Conservation (phyloP, 768 basidiomycete species). For the Strobilomyces dryophilus region DNA sequence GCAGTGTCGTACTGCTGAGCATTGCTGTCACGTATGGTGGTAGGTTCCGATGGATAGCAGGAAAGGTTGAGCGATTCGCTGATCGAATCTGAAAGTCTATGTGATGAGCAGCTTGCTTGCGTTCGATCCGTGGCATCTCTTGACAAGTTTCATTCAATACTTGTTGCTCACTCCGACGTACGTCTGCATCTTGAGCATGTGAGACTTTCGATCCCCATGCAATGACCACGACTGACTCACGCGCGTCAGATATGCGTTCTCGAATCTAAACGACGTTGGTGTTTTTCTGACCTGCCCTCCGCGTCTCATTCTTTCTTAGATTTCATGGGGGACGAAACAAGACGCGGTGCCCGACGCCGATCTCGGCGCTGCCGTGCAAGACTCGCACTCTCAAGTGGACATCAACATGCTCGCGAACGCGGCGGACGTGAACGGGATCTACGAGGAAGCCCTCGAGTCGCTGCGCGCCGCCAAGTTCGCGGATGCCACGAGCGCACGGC, state of each 20-base stretch:
- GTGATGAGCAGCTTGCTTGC: slow-evolving; percentile 74
- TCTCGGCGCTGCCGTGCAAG: slow-evolving; percentile 79
- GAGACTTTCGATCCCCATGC: neutral
- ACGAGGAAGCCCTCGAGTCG: slow-evolving; percentile 79
- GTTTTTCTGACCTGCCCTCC: slow-evolving; percentile 6
- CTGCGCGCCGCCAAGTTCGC: slow-evolving; percentile 52
- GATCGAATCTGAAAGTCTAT: slow-evolving; percentile 48
- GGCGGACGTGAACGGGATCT: slow-evolving; percentile 78
- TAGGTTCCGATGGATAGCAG: slow-evolving; percentile 29
- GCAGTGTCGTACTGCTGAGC: slow-evolving; percentile 77
- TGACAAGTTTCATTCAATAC: slow-evolving; percentile 89
- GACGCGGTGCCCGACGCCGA: slow-evolving; percentile 69
- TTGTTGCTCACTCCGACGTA: slow-evolving; percentile 81
- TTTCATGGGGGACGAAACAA: slow-evolving; percentile 97
- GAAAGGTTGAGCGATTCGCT: neutral
- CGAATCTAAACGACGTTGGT: slow-evolving; percentile 76
- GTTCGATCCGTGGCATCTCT: slow-evolving; percentile 94
- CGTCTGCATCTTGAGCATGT: slow-evolving; percentile 77
- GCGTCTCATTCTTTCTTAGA: slow-evolving; percentile 40
- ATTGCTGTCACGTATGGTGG: slow-evolving; percentile 82
- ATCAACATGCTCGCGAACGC: slow-evolving; percentile 81
- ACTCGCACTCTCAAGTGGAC: slow-evolving; percentile 78
- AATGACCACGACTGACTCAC: slow-evolving; percentile 18
- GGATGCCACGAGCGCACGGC: slow-evolving; percentile 9
- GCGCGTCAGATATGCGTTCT: slow-evolving; percentile 68